Conservation (phyloP, 2,329 filamentous ascomycete genomes). For the Ophiocordyceps sinensis region DNA sequence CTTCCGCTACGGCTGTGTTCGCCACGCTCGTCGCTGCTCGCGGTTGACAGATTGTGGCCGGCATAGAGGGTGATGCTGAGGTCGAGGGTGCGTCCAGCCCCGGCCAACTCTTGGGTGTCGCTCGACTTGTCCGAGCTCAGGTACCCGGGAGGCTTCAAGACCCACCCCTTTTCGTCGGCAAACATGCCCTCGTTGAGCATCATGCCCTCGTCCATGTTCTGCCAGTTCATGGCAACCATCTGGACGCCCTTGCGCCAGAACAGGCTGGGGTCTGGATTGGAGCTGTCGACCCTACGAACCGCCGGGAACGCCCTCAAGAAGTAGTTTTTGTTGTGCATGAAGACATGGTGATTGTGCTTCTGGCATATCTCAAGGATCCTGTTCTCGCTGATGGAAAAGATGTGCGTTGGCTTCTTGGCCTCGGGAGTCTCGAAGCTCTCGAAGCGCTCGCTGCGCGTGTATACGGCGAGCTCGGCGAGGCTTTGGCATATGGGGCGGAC, state of each 20-base stretch:
- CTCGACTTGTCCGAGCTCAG: constrained; percentile 31
- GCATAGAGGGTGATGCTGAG: constrained; percentile 61
- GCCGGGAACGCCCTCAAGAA: constrained; percentile 90
- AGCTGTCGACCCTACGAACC: constrained; percentile 63
- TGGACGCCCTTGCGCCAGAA: constrained; percentile 93
- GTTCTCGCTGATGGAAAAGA: constrained; percentile 82
- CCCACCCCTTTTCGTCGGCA: constrained; percentile 69
- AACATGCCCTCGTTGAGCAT: constrained; percentile 99
- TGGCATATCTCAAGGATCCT: constrained; percentile 44
- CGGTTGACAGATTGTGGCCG: constrained; percentile 49
- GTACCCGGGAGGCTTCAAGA: constrained; percentile 69
- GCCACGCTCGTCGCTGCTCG: constrained; percentile 16
- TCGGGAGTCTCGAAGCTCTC: constrained; percentile 52
- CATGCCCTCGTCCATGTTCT: constrained; percentile 84
- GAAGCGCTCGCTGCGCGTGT: constrained; percentile 77
- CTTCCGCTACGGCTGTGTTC: constrained; percentile 16
- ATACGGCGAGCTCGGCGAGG: constrained; percentile 64
- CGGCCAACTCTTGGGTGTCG: constrained; percentile 28
- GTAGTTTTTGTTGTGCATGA: constrained; percentile 74
- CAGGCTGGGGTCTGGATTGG: constrained; percentile 84
- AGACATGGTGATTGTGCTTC: constrained; percentile 60
- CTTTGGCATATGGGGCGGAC: constrained; percentile 47
- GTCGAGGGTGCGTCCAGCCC: constrained; percentile 41
- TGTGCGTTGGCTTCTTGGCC: constrained; percentile 45
- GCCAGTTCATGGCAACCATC: constrained; percentile 98